Base-by-base conservation (phyloP, 768 basidiomycete genomes). In the Tylopilus subfusipes region DNA sequence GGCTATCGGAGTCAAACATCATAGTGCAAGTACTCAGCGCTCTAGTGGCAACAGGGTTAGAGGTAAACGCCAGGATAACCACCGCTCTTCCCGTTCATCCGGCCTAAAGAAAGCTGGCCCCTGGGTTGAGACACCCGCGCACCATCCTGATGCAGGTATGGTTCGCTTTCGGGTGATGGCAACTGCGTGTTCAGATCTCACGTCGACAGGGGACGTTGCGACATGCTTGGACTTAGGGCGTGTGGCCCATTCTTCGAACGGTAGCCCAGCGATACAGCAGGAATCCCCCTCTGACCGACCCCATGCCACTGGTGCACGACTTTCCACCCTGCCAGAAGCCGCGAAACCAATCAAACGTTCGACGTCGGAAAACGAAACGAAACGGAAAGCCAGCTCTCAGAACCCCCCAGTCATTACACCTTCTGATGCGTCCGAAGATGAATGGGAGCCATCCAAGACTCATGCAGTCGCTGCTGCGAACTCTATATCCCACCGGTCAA, bases 351-450 rank as follows among this genome's bases (percentile, higher is more conserved):
- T 19, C 21, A 42, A 48, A 39, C 48, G 40, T 22, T 47, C 44
- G 10, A 19, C 21, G 3, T 48, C 31, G 19, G 40, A 55, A 39
- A 55, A 29, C 42, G 42, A 34, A 10, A 62, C 33, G 11, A 62
- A 68, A 48, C 68, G 60, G 38, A 67, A 65, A 54, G 50, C 58
- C 31, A 52, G 44, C 36, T 58, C 60, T 46, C 67, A 69, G 58
- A 55, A 63, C 18, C 55, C 63, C 21, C 25, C 57, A 0, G 39
- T 53, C 16, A 49, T 60, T 24, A 39, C 63, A 30, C 53, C 59
- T 21, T 60, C 67, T 22, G 60, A 63, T 56, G 51, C 40, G n/a
- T 63, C 60, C n/a, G 65, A 55, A 43, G 60, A 66, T n/a, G 66
- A 63, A 39, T 48, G 50, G 27, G 42, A n/a, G 21, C 22, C 45